Percentiles rank a stretch among this genome's conserved stretches.
phyloP scores from a whole-genome alignment of 2,329 filamentous ascomycete genomes.

The Pseudogymnoascus sp. region DNA sequence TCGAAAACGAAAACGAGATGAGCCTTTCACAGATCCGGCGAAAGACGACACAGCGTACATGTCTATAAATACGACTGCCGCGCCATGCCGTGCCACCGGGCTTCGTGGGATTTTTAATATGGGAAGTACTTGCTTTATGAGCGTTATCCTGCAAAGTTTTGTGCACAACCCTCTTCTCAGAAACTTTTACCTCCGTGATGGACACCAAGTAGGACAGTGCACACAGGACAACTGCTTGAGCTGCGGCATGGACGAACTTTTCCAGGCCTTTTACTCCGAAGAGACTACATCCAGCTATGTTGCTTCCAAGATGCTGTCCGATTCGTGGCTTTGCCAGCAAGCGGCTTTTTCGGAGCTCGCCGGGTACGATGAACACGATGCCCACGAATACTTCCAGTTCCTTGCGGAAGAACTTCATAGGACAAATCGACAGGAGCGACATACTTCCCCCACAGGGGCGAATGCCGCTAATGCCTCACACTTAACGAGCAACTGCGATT shows the following conservation, averaged over 20 bases:
- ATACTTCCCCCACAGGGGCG: slow-evolving; percentile 35
- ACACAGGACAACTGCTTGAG: slow-evolving; percentile 54
- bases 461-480: slow-evolving; percentile 23
- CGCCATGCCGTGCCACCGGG: slow-evolving; percentile 79
- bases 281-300: slow-evolving; percentile 86
- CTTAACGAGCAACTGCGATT: slow-evolving; percentile 53
- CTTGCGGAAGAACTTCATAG: slow-evolving; percentile 86
- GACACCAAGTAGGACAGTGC: slow-evolving; percentile 75
- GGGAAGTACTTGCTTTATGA: slow-evolving; percentile 98
- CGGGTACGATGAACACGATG: slow-evolving; percentile 92
- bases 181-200: slow-evolving; percentile 87
- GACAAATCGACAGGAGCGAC: slow-evolving; percentile 63
- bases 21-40: slow-evolving; percentile 55
- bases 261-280: slow-evolving; percentile 61
- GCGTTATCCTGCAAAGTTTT: slow-evolving; percentile 87
- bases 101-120: slow-evolving; percentile 93
- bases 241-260: slow-evolving; percentile 67
- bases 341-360: slow-evolving; percentile 67
- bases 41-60: slow-evolving; percentile 73
- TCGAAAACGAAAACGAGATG: slow-evolving; percentile 70
- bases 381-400: slow-evolving; percentile 95
- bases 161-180: slow-evolving; percentile 88
- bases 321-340: slow-evolving; percentile 81
- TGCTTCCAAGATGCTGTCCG: slow-evolving; percentile 79
- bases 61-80: slow-evolving; percentile 66